phyloP scores from a whole-genome alignment of 1,139 yeast genomes.

The Yamadazyma dendronema region DNA sequence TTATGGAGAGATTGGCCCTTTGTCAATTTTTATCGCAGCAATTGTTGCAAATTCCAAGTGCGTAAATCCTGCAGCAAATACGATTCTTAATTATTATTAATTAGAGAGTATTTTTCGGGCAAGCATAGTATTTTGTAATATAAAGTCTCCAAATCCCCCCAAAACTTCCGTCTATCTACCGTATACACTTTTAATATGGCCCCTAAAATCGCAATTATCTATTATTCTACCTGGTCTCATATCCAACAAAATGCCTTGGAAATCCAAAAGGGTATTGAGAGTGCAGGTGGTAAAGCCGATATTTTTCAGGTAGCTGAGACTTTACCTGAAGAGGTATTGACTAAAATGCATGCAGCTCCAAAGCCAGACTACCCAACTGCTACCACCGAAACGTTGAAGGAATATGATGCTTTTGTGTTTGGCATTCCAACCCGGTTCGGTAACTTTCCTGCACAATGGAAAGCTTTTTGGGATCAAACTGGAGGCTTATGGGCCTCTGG shows the following conservation, averaged over 20 bases:
- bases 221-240: conserved; percentile 39
- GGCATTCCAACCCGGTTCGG: conserved; percentile 88
- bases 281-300: conserved; percentile 71
- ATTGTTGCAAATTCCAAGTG: too few species aligned
- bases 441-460: conserved; percentile 77
- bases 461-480: conserved; percentile 78
- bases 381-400: conserved; percentile 52
- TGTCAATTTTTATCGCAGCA: too few species aligned
- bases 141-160: not conserved
- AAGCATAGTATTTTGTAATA: too few species aligned
- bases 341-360: conserved; percentile 60
- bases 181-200: conserved; percentile 17
- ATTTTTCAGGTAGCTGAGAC: conserved; percentile 83
- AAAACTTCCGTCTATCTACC: not conserved
- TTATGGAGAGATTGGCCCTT: too few species aligned
- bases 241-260: conserved; percentile 38
- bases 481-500: conserved; percentile 84
- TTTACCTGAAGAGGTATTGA: conserved; percentile 60
- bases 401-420: conserved; percentile 73
- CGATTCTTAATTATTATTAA: too few species aligned
- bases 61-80: too few species aligned
- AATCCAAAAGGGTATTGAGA: conserved; percentile 66
- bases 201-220: conserved; percentile 37
- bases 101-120: too few species aligned
- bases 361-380: conserved; percentile 71